A percentile compares a stretch with the other conserved stretches of the same genome.
Evolutionary conservation across 306 rosid genomes (phyloP).

Genomic region (Styphnolobium japonicum): DNA sequence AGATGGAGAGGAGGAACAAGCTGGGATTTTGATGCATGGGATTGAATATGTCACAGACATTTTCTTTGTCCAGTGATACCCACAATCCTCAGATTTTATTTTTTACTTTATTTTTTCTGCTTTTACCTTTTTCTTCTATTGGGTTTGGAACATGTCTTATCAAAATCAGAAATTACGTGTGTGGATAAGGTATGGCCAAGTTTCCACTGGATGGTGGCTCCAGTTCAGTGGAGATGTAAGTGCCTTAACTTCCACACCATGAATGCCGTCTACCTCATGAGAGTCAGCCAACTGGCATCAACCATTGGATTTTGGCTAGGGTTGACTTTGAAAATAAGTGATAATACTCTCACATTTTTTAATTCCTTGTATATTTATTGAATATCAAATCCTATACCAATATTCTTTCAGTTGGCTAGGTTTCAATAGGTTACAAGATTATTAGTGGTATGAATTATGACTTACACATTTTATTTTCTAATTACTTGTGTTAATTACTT

Average conservation of each 20-base stretch:
- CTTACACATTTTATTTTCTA: not conserved
- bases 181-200: conserved; percentile 82
- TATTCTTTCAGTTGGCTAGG: not conserved
- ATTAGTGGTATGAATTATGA: not conserved
- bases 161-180: conserved; percentile 35
- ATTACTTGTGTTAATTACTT: not conserved
- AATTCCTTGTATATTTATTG: not conserved
- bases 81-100: not conserved
- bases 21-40: conserved; percentile 67
- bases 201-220: conserved; percentile 26
- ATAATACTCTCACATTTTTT: too few relatives aligned
- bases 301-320: conserved; percentile 22
- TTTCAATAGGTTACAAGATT: not conserved
- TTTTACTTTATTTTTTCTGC: not conserved
- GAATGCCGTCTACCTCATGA: not conserved
- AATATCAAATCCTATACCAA: not conserved
- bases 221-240: not conserved
- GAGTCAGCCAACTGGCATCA: not conserved
- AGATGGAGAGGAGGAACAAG: conserved; percentile 48
- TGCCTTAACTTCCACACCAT: not conserved
- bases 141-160: conserved; percentile 34
- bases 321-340: not conserved
- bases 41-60: conserved; percentile 82
- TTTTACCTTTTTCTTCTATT: not conserved
- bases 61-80: conserved; percentile 14